Conservation (phyloP, 495 filamentous ascomycete genomes). For the Astrothelium macrocarpum region DNA sequence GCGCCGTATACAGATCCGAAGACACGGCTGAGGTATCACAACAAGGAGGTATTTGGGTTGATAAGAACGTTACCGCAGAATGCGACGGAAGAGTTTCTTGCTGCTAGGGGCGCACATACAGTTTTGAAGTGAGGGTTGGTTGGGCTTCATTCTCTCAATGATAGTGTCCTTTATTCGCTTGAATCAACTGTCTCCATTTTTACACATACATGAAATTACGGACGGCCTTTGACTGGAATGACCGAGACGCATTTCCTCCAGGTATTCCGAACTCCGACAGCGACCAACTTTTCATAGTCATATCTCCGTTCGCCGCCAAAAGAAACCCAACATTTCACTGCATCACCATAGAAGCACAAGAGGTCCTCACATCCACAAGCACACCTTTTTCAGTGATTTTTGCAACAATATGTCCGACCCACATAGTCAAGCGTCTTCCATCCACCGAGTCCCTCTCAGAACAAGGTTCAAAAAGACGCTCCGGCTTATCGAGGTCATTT, state of each 20-base stretch:
- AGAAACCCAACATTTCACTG: no score
- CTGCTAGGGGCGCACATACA: constrained; percentile 81
- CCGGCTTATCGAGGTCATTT: constrained; percentile 19
- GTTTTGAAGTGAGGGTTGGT: constrained; percentile 61
- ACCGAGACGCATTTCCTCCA: no score
- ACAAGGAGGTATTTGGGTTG: constrained; percentile 78
- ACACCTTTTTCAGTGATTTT: not conserved
- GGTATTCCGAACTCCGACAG: no score
- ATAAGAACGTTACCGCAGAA: constrained; percentile 68
- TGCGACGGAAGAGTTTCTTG: constrained; percentile 75
- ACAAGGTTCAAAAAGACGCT: constrained; percentile 18
- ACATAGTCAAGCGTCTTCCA: constrained; percentile 22
- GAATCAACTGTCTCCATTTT: no score
- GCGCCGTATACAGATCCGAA: constrained; percentile 90
- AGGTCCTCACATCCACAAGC: no score
- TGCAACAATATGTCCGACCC: constrained; percentile 12
- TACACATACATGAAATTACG: no score
- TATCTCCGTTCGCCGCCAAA: no score
- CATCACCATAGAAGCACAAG: no score
- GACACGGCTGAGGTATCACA: constrained; percentile 77
- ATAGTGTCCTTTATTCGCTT: no score
- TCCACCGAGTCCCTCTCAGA: constrained; percentile 13
- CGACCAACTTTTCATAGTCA: no score
- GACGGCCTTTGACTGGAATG: no score
- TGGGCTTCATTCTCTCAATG: no score